Base-by-base conservation (phyloP, 495 filamentous ascomycete genomes). In the Trichoderma gamsii region DNA sequence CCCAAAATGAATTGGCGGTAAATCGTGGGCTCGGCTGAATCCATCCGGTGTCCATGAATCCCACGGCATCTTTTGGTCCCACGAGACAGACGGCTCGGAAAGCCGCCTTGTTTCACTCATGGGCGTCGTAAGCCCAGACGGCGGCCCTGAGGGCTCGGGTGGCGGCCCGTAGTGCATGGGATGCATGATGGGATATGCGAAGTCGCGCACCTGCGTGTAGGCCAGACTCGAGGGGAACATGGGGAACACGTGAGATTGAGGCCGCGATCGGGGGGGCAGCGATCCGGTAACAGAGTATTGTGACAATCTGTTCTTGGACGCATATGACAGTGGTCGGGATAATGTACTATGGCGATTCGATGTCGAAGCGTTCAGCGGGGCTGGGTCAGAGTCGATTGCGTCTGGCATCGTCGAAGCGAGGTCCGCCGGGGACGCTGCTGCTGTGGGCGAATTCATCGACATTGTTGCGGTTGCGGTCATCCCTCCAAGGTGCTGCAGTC, bases 121-220 rank as follows among this genome's bases (percentile, higher is more conserved):
- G 6, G 96, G 94, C 4, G 95, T 97, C 1, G 91, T 93, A 69
- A 90, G 84, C 41, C 88, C 88, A 12, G 92, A 96, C 8, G 84
- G 82, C 18, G 85, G 82, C 67, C 80, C 80, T 21, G 86, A 88
- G n/a, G 86, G 78, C 71, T 91, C 88, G n/a, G 87, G 85, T 1
- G 91, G 90, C 35, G 95, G 93, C 29, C 95, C 95, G 82, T 98
- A 97, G 82, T 97, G 94, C 72, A 97, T 80, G 16, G 92, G 93
- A 74, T 98, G 91, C 23, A 82, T 82, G 16, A 85, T 71, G 7
- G 92, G 88, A 73, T 98, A 99, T 59, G 96, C 95, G 78, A 98
- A 99, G 81, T 99, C 95, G 71, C 96, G 90, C 41, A 99, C 93
- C 9, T 89, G 83, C 63, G 94, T 85, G 74, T 97, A 97, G 9